Evolutionary conservation across 306 rosid genomes (phyloP).

Genomic region (Vigna reflexopilosa): DNA sequence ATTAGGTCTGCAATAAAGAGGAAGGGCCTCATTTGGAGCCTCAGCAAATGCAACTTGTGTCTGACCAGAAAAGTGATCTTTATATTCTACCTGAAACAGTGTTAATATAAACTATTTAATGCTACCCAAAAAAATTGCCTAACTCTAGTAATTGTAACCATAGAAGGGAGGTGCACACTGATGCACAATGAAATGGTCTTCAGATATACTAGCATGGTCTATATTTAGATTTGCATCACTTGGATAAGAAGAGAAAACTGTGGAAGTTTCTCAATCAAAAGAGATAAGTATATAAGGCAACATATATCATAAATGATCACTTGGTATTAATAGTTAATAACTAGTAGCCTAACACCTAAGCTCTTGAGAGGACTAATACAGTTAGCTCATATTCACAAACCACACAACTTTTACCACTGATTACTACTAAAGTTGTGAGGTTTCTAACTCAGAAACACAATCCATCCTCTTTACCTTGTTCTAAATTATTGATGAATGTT

Average conservation of each 20-base stretch:
- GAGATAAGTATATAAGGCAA: conserved; percentile 30
- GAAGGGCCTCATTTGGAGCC: conserved; percentile 98
- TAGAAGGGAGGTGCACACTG: background rate
- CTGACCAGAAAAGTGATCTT: conserved; percentile 79
- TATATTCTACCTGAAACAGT: conserved; percentile 78
- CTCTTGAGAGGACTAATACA: conserved; percentile 18
- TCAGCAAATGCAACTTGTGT: conserved; percentile 76
- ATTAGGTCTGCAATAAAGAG: conserved; percentile 90
- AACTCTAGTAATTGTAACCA: conserved; percentile 25
- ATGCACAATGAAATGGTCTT: conserved; percentile 24
- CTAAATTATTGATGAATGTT: background rate
- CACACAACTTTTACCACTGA: conserved; percentile 25
- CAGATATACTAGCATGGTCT: conserved; percentile 31
- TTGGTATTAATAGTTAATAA: conserved; percentile 4
- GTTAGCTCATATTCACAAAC: conserved; percentile 14
- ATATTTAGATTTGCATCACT: conserved; percentile 13
- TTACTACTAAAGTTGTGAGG: conserved; percentile 17
- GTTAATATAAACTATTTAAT: conserved; percentile 33
- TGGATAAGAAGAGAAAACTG: background rate
- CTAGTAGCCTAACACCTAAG: conserved; percentile 4
- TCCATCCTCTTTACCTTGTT: conserved; percentile 17
- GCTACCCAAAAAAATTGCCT: conserved; percentile 16
- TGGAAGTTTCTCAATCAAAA: conserved; percentile 35
- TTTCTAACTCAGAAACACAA: conserved; percentile 23
- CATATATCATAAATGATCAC: conserved; percentile 24